Base-by-base conservation (phyloP, 805 yeast genomes). In the Maudiozyma barnettii region DNA sequence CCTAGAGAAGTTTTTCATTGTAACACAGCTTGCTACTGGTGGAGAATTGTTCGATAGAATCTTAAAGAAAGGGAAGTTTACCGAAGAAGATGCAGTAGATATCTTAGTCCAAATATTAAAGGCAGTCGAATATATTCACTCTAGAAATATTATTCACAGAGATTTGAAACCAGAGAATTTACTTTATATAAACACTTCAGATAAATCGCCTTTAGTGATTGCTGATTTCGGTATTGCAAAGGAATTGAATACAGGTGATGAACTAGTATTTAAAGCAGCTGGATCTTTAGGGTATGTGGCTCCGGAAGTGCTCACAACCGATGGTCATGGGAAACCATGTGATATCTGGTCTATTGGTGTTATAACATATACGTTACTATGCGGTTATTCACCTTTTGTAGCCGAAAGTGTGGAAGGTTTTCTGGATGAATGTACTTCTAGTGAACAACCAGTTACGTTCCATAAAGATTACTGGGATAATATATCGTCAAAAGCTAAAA, bases 171-270 rank as follows among this genome's bases (percentile, higher is more conserved):
- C 98, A 3, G 99, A 91, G 63, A 91, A 91, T 66, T 76, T 91
- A 43, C 72, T 91, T 43, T 90, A 88, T 61, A 66, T 86, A 44
- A 69, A 70, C 6, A 62, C 64, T 5, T 78, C 72, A 18, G 75
- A 72, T 12, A 73, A 80, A 51, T 81, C 95, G 9, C 79, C 77
- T 46, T 72, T 91, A 33, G 96, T 90, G 9, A 71, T 91, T 51
- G 96, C 97, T 0, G 99, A 91, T 68, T 91, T 91, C 65, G 99
- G 99, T 44, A 93, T 91, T 52, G 96, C 98, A 31, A 87, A 87
- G 64, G 75, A 78, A 56, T 69, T 91, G 53, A 71, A 74, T 48
- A 65, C 73, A 9, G 74, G 78, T 4, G 76, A 79, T 54, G 87
- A 84, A 48, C 69, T 77, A 50, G 70, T 87, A 49, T 79, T 75